A percentile compares a stretch with the other conserved stretches of the same genome.
Conservation (phyloP, 2,329 filamentous ascomycete species). For the Diaporthe helianthi region DNA sequence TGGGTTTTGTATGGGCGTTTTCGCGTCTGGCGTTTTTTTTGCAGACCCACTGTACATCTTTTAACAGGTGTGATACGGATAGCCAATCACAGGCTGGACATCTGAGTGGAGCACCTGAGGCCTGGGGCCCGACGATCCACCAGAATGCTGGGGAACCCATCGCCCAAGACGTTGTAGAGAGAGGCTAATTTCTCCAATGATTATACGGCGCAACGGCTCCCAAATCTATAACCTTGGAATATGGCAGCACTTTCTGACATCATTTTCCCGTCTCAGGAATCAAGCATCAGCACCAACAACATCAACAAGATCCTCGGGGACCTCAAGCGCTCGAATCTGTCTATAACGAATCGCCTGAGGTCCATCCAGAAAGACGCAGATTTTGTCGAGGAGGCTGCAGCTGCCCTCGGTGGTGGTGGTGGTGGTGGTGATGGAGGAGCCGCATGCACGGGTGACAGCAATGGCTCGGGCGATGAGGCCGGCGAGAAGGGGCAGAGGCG, state of each 20-base stretch:
- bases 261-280: conserved; percentile 58
- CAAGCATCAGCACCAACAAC: conserved; percentile 57
- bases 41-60: no score
- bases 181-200: background rate
- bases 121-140: background rate
- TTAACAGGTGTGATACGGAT: background rate
- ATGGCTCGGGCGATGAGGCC: background rate
- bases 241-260: conserved; percentile 49
- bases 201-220: no score
- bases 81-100: background rate
- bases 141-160: background rate
- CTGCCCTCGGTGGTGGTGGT: conserved; percentile 47
- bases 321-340: conserved; percentile 78
- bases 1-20: no score
- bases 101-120: background rate
- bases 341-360: conserved; percentile 79
- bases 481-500: conserved; percentile 44
- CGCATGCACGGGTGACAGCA: background rate
- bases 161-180: background rate
- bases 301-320: conserved; percentile 74
- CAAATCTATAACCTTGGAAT: no score
- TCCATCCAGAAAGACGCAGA: conserved; percentile 79
- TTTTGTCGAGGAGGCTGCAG: conserved; percentile 72
- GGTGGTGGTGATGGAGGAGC: conserved; percentile 13
- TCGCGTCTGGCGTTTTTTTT: no score